These are phyloP conservation scores for Entoloma clypeatum DNA, from an alignment of 1,284 basidiomycete species.

Conservation along the genomic window DNA sequence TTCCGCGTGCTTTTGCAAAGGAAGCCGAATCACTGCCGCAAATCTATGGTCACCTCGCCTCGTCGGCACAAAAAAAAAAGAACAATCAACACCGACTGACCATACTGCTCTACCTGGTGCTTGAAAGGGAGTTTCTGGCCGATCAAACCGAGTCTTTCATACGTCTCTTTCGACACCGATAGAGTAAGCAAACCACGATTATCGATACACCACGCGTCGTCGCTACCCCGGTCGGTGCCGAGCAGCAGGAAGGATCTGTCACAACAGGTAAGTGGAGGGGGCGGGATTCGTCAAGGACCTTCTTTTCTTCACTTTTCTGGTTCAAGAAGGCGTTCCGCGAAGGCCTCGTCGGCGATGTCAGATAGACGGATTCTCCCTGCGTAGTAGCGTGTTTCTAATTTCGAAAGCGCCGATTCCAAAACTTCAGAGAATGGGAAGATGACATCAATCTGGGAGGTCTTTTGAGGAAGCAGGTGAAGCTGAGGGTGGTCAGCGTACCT, in stretches of 20 bases:
- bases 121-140: constrained; percentile 50
- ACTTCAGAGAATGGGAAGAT: constrained; percentile 41
- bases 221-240: constrained; percentile 32
- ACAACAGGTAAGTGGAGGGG: too few species aligned
- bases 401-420: constrained; percentile 35
- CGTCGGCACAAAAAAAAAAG: not conserved
- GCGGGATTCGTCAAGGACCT: too few species aligned
- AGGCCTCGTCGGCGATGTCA: constrained; percentile 32
- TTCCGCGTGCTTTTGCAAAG: constrained; percentile 35
- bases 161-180: constrained; percentile 49
- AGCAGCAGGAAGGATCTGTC: constrained; percentile 35
- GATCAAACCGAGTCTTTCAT: constrained; percentile 54
- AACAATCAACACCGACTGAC: constrained; percentile 33
- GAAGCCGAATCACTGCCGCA: constrained; percentile 40
- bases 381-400: constrained; percentile 40
- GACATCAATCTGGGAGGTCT: constrained; percentile 47
- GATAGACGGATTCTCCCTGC: constrained; percentile 38
- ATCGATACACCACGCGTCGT: constrained; percentile 66
- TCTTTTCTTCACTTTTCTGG: constrained; percentile 24
- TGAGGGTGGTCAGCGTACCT: constrained; percentile 32
- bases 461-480: constrained; percentile 4
- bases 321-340: not conserved
- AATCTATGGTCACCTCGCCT: constrained; percentile 1
- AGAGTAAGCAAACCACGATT: constrained; percentile 52
- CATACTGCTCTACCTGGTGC: constrained; percentile 41